Conservation (phyloP, 306 rosid genomes). For the Prunus mongolica region DNA sequence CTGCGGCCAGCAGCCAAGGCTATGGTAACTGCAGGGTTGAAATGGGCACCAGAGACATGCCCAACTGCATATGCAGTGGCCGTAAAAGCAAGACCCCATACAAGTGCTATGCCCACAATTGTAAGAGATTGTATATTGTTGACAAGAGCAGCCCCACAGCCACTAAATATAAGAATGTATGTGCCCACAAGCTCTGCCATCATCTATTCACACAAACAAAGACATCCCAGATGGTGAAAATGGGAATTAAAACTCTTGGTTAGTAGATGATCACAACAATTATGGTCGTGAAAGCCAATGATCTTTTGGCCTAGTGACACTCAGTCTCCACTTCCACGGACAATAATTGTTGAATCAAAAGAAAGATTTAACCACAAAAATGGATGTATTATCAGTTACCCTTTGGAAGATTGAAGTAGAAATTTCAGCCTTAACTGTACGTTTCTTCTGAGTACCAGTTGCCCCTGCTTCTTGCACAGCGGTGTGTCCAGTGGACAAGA, state of each 20-base stretch:
- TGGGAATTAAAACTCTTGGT: not conserved
- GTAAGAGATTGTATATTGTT: slow-evolving; percentile 28
- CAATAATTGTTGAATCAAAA: not conserved
- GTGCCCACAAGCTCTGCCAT: slow-evolving; percentile 45
- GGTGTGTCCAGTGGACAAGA: slow-evolving; percentile 13
- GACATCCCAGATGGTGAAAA: not conserved
- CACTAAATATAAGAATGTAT: slow-evolving; percentile 41
- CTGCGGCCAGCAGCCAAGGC: slow-evolving; percentile 30
- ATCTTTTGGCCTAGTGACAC: not conserved
- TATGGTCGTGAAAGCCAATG: not conserved
- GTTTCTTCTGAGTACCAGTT: not conserved
- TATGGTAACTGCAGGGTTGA: slow-evolving; percentile 48
- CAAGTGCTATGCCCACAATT: slow-evolving; percentile 33
- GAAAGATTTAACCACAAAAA: not conserved
- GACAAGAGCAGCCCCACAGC: slow-evolving; percentile 47
- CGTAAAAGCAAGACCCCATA: slow-evolving; percentile 38
- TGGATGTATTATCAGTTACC: not conserved
- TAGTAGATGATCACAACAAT: not conserved
- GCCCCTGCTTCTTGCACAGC: slow-evolving; percentile 16
- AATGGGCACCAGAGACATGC: slow-evolving; percentile 54
- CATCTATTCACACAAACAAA: slow-evolving; percentile 20
- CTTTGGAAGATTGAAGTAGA: slow-evolving; percentile 18
- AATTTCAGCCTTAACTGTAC: slow-evolving; percentile 6
- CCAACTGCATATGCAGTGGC: slow-evolving; percentile 37
- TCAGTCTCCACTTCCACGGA: not conserved